A percentile compares a stretch with the other conserved stretches of the same genome.
phyloP scores from a whole-genome alignment of 208 protist species.

The Crithidia bombi region DNA sequence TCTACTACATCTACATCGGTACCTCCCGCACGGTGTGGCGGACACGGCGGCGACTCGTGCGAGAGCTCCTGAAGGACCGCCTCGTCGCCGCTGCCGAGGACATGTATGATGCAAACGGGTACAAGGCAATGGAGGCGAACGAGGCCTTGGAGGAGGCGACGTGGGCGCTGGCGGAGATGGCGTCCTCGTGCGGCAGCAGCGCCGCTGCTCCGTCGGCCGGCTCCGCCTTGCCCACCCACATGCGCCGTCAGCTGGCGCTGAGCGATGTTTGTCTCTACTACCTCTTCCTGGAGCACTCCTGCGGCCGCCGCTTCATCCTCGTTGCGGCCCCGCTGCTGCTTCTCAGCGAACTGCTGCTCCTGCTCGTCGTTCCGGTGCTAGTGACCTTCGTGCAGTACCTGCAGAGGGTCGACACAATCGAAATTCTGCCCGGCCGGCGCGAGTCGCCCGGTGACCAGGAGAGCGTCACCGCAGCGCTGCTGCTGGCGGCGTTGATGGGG shows the following conservation, averaged over 20 bases:
- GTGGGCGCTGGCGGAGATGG: constrained; percentile 41
- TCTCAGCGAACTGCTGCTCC: constrained; percentile 43
- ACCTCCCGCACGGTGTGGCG: constrained; percentile 48
- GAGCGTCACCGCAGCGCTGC: constrained; percentile 29
- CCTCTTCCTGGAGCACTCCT: constrained; percentile 65
- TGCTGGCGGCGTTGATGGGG: constrained; percentile 37
- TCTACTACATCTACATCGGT: constrained; percentile 56
- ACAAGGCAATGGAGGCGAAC: constrained; percentile 36
- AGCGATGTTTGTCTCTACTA: constrained; percentile 57
- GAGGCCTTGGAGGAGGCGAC: constrained; percentile 36
- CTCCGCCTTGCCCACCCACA: constrained; percentile 46
- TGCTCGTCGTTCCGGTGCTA: constrained; percentile 43
- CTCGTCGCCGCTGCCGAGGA: constrained; percentile 29
- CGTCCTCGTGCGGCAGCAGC: constrained; percentile 37
- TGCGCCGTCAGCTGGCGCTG: constrained; percentile 45
- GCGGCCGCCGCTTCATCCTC: constrained; percentile 60
- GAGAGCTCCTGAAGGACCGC: constrained; percentile 54
- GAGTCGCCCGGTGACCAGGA: constrained; percentile 29
- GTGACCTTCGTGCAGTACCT: constrained; percentile 28
- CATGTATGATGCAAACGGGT: constrained; percentile 21
- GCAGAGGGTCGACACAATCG: constrained; percentile 15
- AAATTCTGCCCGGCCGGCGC: constrained; percentile 11
- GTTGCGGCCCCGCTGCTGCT: constrained; percentile 52
- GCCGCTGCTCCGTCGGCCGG: constrained; percentile 37
- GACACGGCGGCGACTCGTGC: constrained; percentile 43